Evolutionary conservation across 2,329 filamentous ascomycete genomes (phyloP).

Genomic region (Fusarium sp.): DNA sequence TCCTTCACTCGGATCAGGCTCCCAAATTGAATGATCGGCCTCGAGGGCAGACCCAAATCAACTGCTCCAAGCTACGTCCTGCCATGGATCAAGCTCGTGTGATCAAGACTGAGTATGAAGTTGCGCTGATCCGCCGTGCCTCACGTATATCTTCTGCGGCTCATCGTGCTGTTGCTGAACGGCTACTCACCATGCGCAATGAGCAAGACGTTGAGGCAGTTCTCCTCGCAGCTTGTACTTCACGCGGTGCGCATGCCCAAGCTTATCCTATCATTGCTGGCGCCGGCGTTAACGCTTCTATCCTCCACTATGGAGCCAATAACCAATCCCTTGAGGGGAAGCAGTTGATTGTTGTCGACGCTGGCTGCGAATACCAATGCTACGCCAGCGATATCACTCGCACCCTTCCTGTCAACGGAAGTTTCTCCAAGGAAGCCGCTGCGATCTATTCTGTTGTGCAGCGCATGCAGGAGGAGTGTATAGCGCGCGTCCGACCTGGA

Average conservation of each 20-base stretch:
- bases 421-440: slow-evolving; percentile 75
- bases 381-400: slow-evolving; percentile 94
- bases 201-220: slow-evolving; percentile 87
- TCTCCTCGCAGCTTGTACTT: slow-evolving; percentile 79
- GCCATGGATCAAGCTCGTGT: slow-evolving; percentile 86
- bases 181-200: slow-evolving; percentile 73
- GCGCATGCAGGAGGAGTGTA: slow-evolving; percentile 83
- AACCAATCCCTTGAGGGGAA: slow-evolving; percentile 76
- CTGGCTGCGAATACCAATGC: slow-evolving; percentile 84
- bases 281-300: slow-evolving; percentile 83
- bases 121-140: slow-evolving; percentile 83
- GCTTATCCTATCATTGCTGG: slow-evolving; percentile 93
- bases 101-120: slow-evolving; percentile 87
- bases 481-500: slow-evolving; percentile 76
- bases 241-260: slow-evolving; percentile 79
- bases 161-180: slow-evolving; percentile 78
- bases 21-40: slow-evolving; percentile 56
- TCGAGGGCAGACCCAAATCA: slow-evolving; percentile 56
- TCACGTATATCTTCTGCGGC: slow-evolving; percentile 83
- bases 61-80: slow-evolving; percentile 68
- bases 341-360: slow-evolving; percentile 86
- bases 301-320: slow-evolving; percentile 89
- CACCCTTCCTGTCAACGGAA: slow-evolving; percentile 81
- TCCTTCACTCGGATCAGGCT: slow-evolving; percentile 64
- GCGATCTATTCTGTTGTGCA: slow-evolving; percentile 83